Evolutionary conservation across 2,329 filamentous ascomycete genomes (phyloP), one percentile per base, ranked within the genome.

Genomic region (Bipolaris bicolor): DNA sequence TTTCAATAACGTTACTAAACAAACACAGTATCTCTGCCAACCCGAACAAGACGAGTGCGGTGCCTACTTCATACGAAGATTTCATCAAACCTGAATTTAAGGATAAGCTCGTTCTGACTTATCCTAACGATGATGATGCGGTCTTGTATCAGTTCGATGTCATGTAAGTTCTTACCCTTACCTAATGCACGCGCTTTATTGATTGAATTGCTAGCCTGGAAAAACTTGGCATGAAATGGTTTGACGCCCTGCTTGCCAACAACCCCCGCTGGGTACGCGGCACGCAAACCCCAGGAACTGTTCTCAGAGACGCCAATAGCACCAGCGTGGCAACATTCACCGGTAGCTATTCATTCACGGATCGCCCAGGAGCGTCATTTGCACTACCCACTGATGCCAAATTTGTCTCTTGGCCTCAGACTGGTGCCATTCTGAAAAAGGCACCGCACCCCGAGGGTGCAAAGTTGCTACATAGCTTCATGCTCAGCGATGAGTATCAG

Each of bases 121-220:
- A 85, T 54, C 84, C 84, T 9, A 84, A 85, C 57, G 84, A 86
- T 39, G 84, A 86, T 40, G 84, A 86, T 52, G 83, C 84, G 0
- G 79, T 86, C 2, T 71, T 83, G 0, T 85, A 76, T 40, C 79
- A 80, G 3, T 84, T 82, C 40, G 75, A 83, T 39, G 70, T 83
- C 1, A 78, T 85, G 70, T 70, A 60, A 52, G 67, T 59, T 7
- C 7, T 3, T 31, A 13, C 10, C 2, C 1, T 6, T 13, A 36
- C 11, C 6, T 26, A 16, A 40, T n/a, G 15, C 11, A 36, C 37
- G 5, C 10, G 4, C 0, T 41, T 49, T 57, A 62, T 49, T 54
- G 22, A 29, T 9, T 15, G 29, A 10, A 31, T 45, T 10, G 11
- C 2, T 16, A 69, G 70, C 20, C 49, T 72, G 16, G 45, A 72